Conservation (phyloP, 2,329 filamentous ascomycete genomes). For the Elsinoe necatrix region DNA sequence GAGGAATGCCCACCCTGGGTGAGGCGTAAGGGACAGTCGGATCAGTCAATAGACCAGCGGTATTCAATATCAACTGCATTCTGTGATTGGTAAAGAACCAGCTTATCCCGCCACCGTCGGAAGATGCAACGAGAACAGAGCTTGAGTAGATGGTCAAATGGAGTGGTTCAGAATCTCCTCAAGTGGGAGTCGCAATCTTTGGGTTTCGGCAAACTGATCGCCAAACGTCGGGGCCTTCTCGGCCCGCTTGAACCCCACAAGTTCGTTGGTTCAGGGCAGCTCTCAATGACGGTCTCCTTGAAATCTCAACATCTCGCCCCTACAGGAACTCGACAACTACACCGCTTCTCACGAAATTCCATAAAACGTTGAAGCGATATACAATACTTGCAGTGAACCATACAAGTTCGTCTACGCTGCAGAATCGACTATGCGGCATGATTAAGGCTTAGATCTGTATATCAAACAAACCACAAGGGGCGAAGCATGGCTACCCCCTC, state of each 20-base stretch:
- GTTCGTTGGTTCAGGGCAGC: constrained; percentile 5
- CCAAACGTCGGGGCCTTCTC: not conserved
- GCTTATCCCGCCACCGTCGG: no score
- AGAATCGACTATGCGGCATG: not conserved
- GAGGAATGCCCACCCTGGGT: no score
- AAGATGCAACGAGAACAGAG: no score
- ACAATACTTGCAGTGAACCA: no score
- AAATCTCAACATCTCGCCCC: not conserved
- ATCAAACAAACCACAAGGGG: not conserved
- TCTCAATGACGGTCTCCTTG: not conserved
- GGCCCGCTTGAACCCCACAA: not conserved
- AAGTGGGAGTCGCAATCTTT: not conserved
- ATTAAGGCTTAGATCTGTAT: not conserved
- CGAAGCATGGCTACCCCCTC: not conserved
- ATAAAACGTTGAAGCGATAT: no score
- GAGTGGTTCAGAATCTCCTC: no score
- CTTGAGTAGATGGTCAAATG: no score
- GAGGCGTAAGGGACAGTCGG: no score
- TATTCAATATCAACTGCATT: no score
- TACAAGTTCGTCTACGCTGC: no score
- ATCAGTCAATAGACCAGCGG: no score
- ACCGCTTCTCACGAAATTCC: not conserved
- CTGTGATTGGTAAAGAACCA: no score
- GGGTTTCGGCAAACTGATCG: not conserved
- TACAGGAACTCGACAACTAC: not conserved